Evolutionary conservation across 73 alveolate species (phyloP).

Genomic region (Uronychia binucleata): DNA sequence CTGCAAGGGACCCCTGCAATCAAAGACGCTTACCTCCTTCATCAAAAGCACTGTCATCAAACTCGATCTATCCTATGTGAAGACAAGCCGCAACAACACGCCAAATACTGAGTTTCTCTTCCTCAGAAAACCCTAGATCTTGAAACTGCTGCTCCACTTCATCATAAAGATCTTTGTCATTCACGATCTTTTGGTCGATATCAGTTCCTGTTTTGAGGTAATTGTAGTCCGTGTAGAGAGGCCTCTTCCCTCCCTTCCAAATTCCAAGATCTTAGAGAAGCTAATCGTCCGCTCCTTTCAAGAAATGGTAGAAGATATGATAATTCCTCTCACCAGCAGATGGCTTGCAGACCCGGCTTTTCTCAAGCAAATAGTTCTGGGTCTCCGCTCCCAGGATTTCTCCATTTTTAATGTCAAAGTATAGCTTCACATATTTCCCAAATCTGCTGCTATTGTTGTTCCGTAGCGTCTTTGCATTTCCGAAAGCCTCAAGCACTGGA

Average conservation of each 20-base stretch:
- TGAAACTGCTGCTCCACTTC: conserved; percentile 47
- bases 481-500: conserved; percentile 96
- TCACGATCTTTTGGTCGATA: conserved; percentile 51
- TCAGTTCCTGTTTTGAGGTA: conserved; percentile 66
- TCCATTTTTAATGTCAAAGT: conserved; percentile 75
- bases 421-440: conserved; percentile 96
- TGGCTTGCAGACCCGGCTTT: conserved; percentile 92
- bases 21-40: conserved; percentile 42
- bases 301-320: conserved; percentile 93
- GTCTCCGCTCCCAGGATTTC: conserved; percentile 93
- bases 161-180: conserved; percentile 62
- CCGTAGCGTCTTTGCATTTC: conserved; percentile 96
- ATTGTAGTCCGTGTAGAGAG: conserved; percentile 33
- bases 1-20: conserved; percentile 62
- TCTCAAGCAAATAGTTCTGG: conserved; percentile 91
- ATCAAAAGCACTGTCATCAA: conserved; percentile 79
- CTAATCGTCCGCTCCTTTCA: conserved; percentile 69
- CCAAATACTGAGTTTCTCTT: conserved; percentile 55
- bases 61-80: conserved; percentile 87
- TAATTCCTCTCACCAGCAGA: conserved; percentile 95
- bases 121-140: conserved; percentile 69
- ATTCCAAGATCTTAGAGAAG: conserved; percentile 39
- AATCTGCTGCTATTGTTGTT: conserved; percentile 95
- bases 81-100: conserved; percentile 68
- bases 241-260: conserved; percentile 24